Conservation (phyloP, 148 eudicot genomes). For the Fagopyrum homotropicum region DNA sequence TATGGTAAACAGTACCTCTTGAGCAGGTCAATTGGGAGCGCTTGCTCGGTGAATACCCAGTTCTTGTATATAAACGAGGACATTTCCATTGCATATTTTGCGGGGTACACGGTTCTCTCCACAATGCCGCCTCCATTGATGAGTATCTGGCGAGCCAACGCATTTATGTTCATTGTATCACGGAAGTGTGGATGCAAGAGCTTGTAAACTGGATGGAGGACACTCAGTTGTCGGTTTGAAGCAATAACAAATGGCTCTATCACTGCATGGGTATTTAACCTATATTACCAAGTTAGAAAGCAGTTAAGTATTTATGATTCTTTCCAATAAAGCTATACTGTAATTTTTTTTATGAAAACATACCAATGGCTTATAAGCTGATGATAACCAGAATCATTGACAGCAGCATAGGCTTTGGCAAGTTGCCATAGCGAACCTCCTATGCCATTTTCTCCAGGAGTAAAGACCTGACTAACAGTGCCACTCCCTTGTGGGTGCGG, state of each 20-base stretch:
- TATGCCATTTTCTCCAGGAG: conserved; percentile 53
- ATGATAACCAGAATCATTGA: conserved; percentile 39
- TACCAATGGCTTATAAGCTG: conserved; percentile 35
- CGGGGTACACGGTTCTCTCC: conserved; percentile 31
- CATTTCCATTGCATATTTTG: conserved; percentile 34
- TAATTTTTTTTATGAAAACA: conserved; percentile 11
- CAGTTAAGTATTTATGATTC: conserved; percentile 24
- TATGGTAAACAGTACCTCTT: conserved; percentile 31
- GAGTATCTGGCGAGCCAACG: conserved; percentile 29
- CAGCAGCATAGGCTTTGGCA: conserved; percentile 69
- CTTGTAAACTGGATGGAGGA: conserved; percentile 38
- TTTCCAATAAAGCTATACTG: conserved; percentile 17
- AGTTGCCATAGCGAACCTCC: conserved; percentile 44
- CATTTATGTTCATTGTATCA: conserved; percentile 39
- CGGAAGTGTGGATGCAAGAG: conserved; percentile 41
- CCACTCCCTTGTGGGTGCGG: conserved; percentile 60
- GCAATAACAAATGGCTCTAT: no score
- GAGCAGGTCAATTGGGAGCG: conserved; percentile 58
- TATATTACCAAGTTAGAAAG: no score
- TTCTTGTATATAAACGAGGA: conserved; percentile 20
- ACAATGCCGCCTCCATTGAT: conserved; percentile 37
- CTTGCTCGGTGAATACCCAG: conserved; percentile 8
- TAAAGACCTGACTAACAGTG: conserved; percentile 42
- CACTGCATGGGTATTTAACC: conserved; percentile 17
- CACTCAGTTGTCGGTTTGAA: conserved; percentile 29